These are phyloP conservation scores for Casaregolazyma suthepensis DNA, from an alignment of 1,139 yeast species.

Conservation along the genomic window DNA sequence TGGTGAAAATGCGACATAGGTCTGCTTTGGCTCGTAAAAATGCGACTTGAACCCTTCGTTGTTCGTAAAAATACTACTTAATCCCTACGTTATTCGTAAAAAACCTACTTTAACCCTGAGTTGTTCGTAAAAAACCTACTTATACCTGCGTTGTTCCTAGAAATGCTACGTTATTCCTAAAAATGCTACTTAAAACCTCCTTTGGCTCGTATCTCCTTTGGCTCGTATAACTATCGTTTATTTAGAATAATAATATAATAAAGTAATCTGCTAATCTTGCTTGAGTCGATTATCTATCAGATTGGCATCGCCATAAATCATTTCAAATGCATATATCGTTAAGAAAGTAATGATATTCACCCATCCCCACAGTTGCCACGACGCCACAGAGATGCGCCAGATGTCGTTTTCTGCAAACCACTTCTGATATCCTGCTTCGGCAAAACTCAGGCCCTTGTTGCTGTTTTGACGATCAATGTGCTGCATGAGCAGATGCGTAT, in stretches of 20 bases:
- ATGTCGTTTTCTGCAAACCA: constrained; percentile 26
- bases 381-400: constrained; percentile 50
- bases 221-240: neutral
- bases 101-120: no score
- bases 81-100: no score
- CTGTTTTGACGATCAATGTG: constrained; percentile 40
- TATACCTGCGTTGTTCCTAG: no score
- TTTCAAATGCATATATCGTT: constrained; percentile 71
- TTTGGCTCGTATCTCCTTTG: neutral
- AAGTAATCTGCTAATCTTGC: neutral
- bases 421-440: constrained; percentile 11
- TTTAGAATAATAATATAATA: no score
- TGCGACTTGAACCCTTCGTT: no score
- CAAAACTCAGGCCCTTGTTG: constrained; percentile 3
- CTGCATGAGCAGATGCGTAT: constrained; percentile 88
- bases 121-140: no score
- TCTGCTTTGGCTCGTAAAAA: no score
- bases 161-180: no score
- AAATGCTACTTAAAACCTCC: neutral
- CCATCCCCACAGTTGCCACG: constrained; percentile 97
- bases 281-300: constrained; percentile 9
- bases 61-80: no score
- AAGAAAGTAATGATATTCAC: constrained; percentile 77
- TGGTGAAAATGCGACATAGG: no score
- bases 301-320: constrained; percentile 39